A percentile compares a stretch with the other conserved stretches of the same genome.
These are phyloP conservation scores for Mycena metata DNA, from an alignment of 768 basidiomycete species.

Conservation along the genomic window DNA sequence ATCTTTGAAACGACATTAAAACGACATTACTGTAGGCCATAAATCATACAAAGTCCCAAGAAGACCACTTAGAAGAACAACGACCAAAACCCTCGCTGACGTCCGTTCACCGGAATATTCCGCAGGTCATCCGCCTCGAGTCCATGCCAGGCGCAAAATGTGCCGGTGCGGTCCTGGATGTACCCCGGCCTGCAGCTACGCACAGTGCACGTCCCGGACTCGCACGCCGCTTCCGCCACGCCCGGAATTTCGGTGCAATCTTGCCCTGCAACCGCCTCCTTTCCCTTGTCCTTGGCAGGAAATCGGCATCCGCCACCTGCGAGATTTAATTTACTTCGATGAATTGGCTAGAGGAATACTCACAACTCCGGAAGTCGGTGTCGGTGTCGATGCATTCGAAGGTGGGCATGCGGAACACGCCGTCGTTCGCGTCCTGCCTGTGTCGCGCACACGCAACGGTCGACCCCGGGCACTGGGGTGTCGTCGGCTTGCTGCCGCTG, in stretches of 20 bases:
- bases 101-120: too few relatives aligned
- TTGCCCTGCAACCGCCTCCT: not conserved
- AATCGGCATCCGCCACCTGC: constrained; percentile 15
- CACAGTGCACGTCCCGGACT: constrained; percentile 13
- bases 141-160: constrained; percentile 20
- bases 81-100: too few relatives aligned
- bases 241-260: constrained; percentile 20
- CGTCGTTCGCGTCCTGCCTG: not conserved
- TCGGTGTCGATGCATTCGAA: constrained; percentile 24
- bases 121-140: not conserved
- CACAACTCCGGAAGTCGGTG: constrained; percentile 18
- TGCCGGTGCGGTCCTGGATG: not conserved
- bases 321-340: not conserved
- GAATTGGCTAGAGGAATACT: not conserved
- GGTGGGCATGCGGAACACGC: not conserved
- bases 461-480: not conserved
- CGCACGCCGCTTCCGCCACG: constrained; percentile 7
- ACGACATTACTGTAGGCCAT: too few relatives aligned
- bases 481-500: not conserved
- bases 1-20: too few relatives aligned
- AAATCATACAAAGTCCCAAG: too few relatives aligned
- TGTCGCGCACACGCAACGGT: constrained; percentile 12
- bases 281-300: constrained; percentile 6
- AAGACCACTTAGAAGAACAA: too few relatives aligned
- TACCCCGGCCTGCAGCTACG: constrained; percentile 15